Evolutionary conservation across 2,329 filamentous ascomycete genomes (phyloP).

Genomic region (Fusarium sp.): DNA sequence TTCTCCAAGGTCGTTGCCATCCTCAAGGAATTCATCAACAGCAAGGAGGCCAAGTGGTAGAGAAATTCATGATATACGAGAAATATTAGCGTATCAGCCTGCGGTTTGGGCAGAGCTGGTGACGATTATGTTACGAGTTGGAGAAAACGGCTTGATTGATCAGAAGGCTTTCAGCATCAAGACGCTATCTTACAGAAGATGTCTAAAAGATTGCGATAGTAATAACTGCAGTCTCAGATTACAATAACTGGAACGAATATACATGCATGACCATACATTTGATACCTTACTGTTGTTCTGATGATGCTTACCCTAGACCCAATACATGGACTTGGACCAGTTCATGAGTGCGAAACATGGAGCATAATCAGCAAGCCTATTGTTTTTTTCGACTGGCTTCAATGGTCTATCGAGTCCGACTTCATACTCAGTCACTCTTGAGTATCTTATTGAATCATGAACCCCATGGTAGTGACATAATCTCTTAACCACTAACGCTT

Average conservation of each 20-base stretch:
- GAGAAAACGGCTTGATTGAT: slow-evolving; percentile 18
- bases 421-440: not conserved
- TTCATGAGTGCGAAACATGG: not conserved
- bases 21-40: slow-evolving; percentile 68
- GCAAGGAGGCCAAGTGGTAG: slow-evolving; percentile 69
- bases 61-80: slow-evolving; percentile 1
- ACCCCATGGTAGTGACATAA: not conserved
- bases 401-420: not conserved
- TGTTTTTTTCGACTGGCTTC: not conserved
- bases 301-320: not conserved
- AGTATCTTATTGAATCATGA: not conserved
- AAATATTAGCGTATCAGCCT: slow-evolving; percentile 5
- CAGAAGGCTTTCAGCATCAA: slow-evolving; percentile 9
- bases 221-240: slow-evolving; percentile 6
- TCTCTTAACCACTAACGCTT: not conserved
- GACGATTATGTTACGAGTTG: slow-evolving; percentile 10
- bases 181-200: slow-evolving; percentile 12
- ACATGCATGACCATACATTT: slow-evolving; percentile 4
- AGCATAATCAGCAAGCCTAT: too few species aligned
- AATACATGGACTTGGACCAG: fast-evolving
- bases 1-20: slow-evolving; percentile 84
- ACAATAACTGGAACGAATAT: slow-evolving; percentile 35
- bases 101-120: slow-evolving; percentile 6
- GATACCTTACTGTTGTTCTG: not conserved
- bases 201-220: slow-evolving; percentile 1